Evolutionary conservation across 2,329 filamentous ascomycete genomes (phyloP).

Genomic region (Phialophora expanda): DNA sequence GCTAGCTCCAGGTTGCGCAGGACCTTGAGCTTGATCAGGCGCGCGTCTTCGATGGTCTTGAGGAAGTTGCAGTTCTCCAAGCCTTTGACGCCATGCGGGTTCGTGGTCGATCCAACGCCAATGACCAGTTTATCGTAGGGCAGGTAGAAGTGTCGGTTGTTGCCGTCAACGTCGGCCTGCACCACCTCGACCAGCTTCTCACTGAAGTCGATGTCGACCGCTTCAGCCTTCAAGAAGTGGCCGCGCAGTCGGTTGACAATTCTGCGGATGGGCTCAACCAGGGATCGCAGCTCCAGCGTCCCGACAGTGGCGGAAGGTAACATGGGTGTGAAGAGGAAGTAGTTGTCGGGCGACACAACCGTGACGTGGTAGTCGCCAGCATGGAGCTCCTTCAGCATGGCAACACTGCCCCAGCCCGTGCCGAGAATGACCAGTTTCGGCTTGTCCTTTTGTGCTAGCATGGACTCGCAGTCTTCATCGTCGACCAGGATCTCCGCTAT

Average conservation of each 20-base stretch:
- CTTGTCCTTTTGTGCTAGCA: conserved; percentile 77
- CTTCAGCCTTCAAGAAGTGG: conserved; percentile 86
- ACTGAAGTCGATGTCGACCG: conserved; percentile 89
- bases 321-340: conserved; percentile 99
- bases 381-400: conserved; percentile 85
- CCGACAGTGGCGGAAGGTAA: conserved; percentile 95
- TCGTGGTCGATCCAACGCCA: conserved; percentile 86
- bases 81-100: conserved; percentile 93
- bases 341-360: conserved; percentile 90
- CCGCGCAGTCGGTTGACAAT: conserved; percentile 79
- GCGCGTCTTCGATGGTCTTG: conserved; percentile 92
- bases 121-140: conserved; percentile 97
- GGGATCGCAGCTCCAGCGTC: conserved; percentile 84
- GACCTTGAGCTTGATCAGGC: conserved; percentile 84
- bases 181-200: conserved; percentile 88
- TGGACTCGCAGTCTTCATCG: conserved; percentile 78
- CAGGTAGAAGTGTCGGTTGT: conserved; percentile 84
- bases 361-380: conserved; percentile 95
- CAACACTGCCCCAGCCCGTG: conserved; percentile 93
- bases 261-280: conserved; percentile 89
- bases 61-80: conserved; percentile 93
- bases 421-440: conserved; percentile 90
- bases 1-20: conserved; percentile 88
- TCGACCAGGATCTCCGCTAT: conserved; percentile 87
- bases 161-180: conserved; percentile 71